Conservation (phyloP, 331 rosid genomes). For the Arachis monticola region DNA sequence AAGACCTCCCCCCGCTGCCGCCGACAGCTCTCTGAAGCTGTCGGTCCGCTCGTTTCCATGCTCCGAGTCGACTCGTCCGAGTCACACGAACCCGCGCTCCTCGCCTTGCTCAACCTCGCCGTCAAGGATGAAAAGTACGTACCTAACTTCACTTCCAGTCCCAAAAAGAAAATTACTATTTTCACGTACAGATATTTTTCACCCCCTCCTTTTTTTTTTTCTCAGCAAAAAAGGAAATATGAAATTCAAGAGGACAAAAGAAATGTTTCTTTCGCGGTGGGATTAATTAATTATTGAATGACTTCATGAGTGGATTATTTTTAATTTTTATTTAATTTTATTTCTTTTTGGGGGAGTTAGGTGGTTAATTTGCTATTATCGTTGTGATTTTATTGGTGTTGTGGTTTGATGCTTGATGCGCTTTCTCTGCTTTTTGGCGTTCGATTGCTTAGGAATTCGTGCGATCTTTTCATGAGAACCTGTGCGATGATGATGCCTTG, state of each 20-base stretch:
- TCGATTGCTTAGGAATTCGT: conserved; percentile 29
- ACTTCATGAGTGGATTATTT: background rate
- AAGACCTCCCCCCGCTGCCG: conserved; percentile 91
- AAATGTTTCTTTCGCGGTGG: background rate
- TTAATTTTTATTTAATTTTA: too few relatives aligned
- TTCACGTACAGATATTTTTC: too few relatives aligned
- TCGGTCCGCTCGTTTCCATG: conserved; percentile 83
- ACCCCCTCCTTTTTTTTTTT: background rate
- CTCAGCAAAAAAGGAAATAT: background rate
- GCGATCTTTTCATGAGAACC: conserved; percentile 26
- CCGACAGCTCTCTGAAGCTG: conserved; percentile 74
- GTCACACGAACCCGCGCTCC: conserved; percentile 83
- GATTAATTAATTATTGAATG: background rate
- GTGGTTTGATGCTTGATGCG: conserved; percentile 22
- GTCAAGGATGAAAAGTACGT: conserved; percentile 87
- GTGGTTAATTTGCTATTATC: background rate
- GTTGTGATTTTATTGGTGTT: background rate
- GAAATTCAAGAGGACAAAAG: background rate
- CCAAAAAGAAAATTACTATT: background rate
- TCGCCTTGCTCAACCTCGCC: conserved; percentile 95
- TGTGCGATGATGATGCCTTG: conserved; percentile 37
- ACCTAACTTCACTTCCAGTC: background rate
- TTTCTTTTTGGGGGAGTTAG: background rate
- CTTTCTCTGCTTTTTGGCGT: conserved; percentile 13
- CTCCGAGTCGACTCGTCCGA: conserved; percentile 73